Evolutionary conservation across 2,329 filamentous ascomycete genomes (phyloP).

Genomic region (Scorias spongiosa): DNA sequence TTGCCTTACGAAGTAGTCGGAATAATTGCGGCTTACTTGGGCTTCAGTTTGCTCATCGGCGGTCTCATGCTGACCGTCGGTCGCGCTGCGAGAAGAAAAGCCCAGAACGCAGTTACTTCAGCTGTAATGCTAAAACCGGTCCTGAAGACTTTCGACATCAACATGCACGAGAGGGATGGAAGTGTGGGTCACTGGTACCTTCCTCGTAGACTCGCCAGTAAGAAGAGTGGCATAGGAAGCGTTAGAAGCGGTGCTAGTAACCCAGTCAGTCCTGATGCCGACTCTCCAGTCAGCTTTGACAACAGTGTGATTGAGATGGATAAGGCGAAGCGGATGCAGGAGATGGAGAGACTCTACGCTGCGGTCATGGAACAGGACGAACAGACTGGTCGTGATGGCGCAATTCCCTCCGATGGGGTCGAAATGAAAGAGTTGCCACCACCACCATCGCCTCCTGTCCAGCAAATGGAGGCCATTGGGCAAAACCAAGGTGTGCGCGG

Average conservation of each 20-base stretch:
- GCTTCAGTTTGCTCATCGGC: constrained; percentile 61
- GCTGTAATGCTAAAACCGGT: constrained; percentile 42
- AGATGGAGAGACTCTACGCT: constrained; percentile 82
- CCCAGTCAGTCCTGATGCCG: constrained; percentile 26
- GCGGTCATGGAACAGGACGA: constrained; percentile 81
- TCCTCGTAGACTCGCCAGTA: constrained; percentile 10
- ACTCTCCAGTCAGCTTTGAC: constrained; percentile 59
- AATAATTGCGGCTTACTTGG: constrained; percentile 69
- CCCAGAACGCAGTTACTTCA: constrained; percentile 32
- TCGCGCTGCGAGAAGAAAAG: constrained; percentile 27
- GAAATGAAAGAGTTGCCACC: background rate
- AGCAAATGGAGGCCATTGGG: background rate
- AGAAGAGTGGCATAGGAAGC: constrained; percentile 14
- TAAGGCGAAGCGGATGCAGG: constrained; percentile 57
- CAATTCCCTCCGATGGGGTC: constrained; percentile 1
- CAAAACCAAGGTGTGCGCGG: constrained; percentile 3
- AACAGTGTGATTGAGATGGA: constrained; percentile 60
- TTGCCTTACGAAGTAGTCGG: constrained; percentile 72
- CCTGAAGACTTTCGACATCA: constrained; percentile 19
- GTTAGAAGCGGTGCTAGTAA: constrained; percentile 28
- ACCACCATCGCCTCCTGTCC: background rate
- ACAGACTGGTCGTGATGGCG: constrained; percentile 22
- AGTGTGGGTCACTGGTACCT: constrained; percentile 15
- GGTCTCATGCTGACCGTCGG: constrained; percentile 36
- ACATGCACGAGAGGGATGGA: constrained; percentile 18